These are phyloP conservation scores for Leccinum aurantiacum DNA, from an alignment of 768 basidiomycete genomes.

Conservation along the genomic window DNA sequence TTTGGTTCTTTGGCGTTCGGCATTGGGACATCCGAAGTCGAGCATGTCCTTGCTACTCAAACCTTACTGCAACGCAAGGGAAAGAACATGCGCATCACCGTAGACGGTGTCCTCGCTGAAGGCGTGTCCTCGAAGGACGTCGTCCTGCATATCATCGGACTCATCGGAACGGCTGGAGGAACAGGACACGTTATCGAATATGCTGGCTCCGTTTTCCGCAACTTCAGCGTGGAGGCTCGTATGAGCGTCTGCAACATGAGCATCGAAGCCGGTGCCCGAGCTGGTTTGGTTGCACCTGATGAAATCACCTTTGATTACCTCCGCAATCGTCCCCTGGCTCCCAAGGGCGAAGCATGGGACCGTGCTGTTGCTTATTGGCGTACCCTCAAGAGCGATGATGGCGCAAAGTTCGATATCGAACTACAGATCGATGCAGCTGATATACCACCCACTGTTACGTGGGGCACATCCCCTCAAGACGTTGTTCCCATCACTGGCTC, in stretches of 20 bases:
- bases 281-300: constrained; percentile 91
- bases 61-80: constrained; percentile 83
- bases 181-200: constrained; percentile 92
- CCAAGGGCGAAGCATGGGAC: constrained; percentile 85
- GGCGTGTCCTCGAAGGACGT: constrained; percentile 91
- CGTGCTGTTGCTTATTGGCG: constrained; percentile 84
- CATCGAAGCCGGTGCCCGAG: constrained; percentile 90
- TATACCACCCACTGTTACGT: constrained; percentile 87
- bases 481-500: constrained; percentile 77
- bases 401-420: constrained; percentile 81
- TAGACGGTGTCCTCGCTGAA: constrained; percentile 76
- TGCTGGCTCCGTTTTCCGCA: constrained; percentile 83
- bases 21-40: constrained; percentile 92
- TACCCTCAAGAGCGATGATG: constrained; percentile 74
- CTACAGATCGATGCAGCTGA: constrained; percentile 79
- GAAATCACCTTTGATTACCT: constrained; percentile 86
- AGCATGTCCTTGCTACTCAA: constrained; percentile 92
- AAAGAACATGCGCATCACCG: constrained; percentile 91
- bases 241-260: constrained; percentile 96
- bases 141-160: constrained; percentile 85
- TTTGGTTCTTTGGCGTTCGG: constrained; percentile 93
- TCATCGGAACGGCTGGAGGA: constrained; percentile 92
- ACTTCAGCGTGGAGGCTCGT: constrained; percentile 85
- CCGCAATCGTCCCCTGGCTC: constrained; percentile 74
- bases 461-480: constrained; percentile 93